Percentiles rank a stretch among this genome's conserved stretches.
Conservation (phyloP, 495 filamentous ascomycete genomes). For the Xylaria venustula region DNA sequence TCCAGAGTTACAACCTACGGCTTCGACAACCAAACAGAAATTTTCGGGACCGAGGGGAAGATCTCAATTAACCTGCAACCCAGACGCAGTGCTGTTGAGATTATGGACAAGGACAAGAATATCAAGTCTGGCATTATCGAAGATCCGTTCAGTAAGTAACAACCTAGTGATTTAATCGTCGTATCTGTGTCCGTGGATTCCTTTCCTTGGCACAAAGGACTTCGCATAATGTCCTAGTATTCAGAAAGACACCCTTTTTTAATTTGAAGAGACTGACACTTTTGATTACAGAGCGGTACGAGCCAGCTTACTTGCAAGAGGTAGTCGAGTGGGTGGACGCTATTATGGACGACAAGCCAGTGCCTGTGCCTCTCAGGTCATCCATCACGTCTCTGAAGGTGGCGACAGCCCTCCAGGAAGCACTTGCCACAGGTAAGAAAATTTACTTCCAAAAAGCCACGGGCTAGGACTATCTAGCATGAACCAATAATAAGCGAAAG, state of each 20-base stretch:
- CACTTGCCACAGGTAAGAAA: no score
- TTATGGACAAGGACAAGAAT: not conserved
- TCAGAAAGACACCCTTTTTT: no score
- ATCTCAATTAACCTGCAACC: slow-evolving; percentile 53
- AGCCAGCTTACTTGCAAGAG: not conserved
- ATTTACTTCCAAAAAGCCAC: no score
- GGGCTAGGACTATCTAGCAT: no score
- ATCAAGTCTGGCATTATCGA: not conserved
- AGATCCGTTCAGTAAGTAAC: not conserved
- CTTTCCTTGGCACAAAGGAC: no score
- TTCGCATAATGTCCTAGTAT: no score
- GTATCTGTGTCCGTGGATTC: no score
- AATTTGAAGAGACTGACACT: not conserved
- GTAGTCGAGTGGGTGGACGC: not conserved
- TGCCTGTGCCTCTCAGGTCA: no score
- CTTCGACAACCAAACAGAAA: slow-evolving; percentile 62
- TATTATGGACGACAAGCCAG: no score
- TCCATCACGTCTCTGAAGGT: no score
- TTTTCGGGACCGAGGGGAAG: slow-evolving; percentile 60
- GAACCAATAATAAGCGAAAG: no score
- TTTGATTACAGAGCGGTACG: not conserved
- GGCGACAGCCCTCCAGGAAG: no score
- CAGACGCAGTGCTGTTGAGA: not conserved
- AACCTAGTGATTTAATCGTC: not conserved
- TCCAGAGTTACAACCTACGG: slow-evolving; percentile 63